Evolutionary conservation across 352 stramenopile species (phyloP).

Genomic region (Globisporangium polare): DNA sequence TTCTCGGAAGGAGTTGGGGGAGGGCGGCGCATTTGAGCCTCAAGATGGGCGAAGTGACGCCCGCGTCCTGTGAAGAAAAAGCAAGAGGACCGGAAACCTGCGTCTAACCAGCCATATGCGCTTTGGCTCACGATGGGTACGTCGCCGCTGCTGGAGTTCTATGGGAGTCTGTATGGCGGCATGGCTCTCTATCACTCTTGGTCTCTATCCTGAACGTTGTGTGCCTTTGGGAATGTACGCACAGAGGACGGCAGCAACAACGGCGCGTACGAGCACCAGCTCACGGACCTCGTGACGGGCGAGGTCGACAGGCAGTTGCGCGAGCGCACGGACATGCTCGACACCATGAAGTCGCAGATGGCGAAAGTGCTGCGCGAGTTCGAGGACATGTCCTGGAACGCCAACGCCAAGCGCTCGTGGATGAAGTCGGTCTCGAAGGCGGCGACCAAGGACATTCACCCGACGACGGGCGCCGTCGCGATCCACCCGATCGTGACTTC

Average conservation of each 20-base stretch:
- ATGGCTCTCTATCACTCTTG: background rate
- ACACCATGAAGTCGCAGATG: slow-evolving; percentile 68
- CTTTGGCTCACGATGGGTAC: slow-evolving; percentile 1
- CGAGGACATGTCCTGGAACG: slow-evolving; percentile 51
- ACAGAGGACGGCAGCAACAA: slow-evolving; percentile 22
- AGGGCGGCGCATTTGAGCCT: too few relatives aligned
- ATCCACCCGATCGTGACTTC: slow-evolving; percentile 34
- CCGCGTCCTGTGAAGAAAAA: background rate
- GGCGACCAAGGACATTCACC: slow-evolving; percentile 23
- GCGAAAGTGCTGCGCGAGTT: slow-evolving; percentile 63
- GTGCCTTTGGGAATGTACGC: background rate
- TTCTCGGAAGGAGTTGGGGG: too few relatives aligned
- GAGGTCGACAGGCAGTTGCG: slow-evolving; percentile 61
- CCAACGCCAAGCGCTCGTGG: slow-evolving; percentile 62
- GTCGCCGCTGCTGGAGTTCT: background rate
- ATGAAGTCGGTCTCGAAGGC: slow-evolving; percentile 52
- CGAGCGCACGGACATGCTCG: slow-evolving; percentile 42
- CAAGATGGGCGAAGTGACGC: background rate
- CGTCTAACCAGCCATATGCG: background rate
- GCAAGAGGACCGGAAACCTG: too few relatives aligned
- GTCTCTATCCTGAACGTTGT: background rate
- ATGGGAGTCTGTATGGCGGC: background rate
- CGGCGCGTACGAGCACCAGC: slow-evolving; percentile 35
- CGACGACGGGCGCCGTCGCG: slow-evolving; percentile 13
- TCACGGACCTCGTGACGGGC: slow-evolving; percentile 56